Conservation (phyloP, 1,139 yeast species). For the Suhomyces anneliseae region DNA sequence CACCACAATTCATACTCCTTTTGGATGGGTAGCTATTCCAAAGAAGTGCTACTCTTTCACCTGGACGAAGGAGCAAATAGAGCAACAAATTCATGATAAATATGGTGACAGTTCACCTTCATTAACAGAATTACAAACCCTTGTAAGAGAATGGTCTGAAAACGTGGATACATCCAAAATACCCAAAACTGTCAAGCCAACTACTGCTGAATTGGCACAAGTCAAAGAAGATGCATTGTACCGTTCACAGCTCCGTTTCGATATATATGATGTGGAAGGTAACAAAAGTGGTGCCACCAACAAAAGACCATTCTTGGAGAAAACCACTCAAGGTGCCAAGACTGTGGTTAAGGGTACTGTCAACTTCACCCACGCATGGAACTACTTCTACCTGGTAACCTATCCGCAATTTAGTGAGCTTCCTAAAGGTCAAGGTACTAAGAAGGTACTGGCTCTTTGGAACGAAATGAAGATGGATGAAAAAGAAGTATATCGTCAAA, state of each 20-base stretch:
- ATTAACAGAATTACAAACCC: constrained; percentile 3
- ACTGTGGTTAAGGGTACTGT: constrained; percentile 13
- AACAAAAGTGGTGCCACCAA: neutral
- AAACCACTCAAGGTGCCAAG: constrained; percentile 3
- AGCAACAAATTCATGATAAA: constrained; percentile 6
- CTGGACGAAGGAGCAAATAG: constrained; percentile 28
- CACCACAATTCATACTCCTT: constrained; percentile 25
- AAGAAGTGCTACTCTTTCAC: constrained; percentile 25
- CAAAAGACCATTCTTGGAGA: constrained; percentile 5
- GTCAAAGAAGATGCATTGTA: constrained; percentile 23
- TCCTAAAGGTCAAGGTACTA: constrained; percentile 9
- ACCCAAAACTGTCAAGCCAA: constrained; percentile 23
- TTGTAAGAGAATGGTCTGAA: constrained; percentile 24
- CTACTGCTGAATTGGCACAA: constrained; percentile 18
- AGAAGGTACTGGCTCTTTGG: constrained; percentile 28
- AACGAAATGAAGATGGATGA: constrained; percentile 23
- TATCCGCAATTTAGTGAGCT: constrained; percentile 16
- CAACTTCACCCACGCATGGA: constrained; percentile 37
- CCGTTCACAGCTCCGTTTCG: constrained; percentile 25
- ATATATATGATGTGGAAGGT: constrained; percentile 6
- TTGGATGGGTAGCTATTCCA: constrained; percentile 39
- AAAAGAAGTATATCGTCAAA: constrained; percentile 25
- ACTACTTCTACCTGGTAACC: constrained; percentile 27
- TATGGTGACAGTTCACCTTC: constrained; percentile 1
- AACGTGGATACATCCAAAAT: constrained; percentile 13